Conservation (phyloP, 352 stramenopile species). For the Globisporangium okanoganense region DNA sequence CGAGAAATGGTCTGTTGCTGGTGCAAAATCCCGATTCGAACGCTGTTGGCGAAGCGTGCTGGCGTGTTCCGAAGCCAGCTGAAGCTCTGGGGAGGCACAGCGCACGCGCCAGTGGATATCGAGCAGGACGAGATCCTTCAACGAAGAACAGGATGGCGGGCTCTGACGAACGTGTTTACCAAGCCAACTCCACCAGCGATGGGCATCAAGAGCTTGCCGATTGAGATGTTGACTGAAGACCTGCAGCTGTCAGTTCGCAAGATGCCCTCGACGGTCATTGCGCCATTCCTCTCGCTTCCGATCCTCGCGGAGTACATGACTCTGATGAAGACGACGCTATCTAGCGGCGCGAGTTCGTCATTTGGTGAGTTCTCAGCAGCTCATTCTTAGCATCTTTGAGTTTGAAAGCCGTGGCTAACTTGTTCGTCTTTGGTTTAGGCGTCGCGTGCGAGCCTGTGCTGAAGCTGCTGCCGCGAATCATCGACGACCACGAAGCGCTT, state of each 20-base stretch:
- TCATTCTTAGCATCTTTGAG: not conserved
- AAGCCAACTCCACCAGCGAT: slow-evolving; percentile 46
- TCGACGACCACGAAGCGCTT: slow-evolving; percentile 66
- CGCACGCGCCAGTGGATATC: slow-evolving; percentile 59
- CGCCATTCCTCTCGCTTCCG: slow-evolving; percentile 55
- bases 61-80: slow-evolving; percentile 49
- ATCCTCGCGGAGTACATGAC: slow-evolving; percentile 75
- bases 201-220: slow-evolving; percentile 63
- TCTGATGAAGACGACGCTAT: slow-evolving; percentile 55
- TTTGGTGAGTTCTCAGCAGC: slow-evolving; percentile 23
- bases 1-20: slow-evolving; percentile 78
- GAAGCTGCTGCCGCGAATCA: slow-evolving; percentile 62
- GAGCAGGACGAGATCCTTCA: slow-evolving; percentile 71
- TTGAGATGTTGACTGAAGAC: slow-evolving; percentile 44
- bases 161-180: slow-evolving; percentile 64
- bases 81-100: slow-evolving; percentile 64
- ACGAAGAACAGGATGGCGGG: slow-evolving; percentile 62
- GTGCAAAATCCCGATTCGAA: slow-evolving; percentile 67
- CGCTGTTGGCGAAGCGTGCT: slow-evolving; percentile 40
- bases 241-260: slow-evolving; percentile 44
- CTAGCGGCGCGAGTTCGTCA: slow-evolving; percentile 28
- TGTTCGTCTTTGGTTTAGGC: slow-evolving; percentile 18
- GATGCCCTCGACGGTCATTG: slow-evolving; percentile 67
- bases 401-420: not conserved
- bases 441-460: slow-evolving; percentile 62